Base-by-base conservation (phyloP, 148 eudicot genomes). In the Persicaria maculosa region DNA sequence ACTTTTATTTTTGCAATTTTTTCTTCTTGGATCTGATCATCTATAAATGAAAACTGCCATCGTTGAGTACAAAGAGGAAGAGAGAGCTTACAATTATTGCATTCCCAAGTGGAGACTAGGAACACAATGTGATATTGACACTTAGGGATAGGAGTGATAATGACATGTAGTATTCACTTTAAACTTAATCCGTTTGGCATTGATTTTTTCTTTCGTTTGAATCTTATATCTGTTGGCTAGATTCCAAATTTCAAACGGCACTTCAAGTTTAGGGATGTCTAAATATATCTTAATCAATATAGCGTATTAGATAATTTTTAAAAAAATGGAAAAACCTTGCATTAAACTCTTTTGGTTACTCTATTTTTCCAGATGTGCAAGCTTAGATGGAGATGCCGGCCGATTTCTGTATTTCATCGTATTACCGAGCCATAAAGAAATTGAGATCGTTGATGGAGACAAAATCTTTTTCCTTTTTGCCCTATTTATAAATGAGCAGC, bases 371-470 rank as follows among this genome's bases (percentile, higher is more conserved):
- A 94, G 98, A 91, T 91, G 96, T 91, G 96, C 90, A 76, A 92
- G 98, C 84, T 85, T 95, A 77, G 98, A 95, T 81, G 98, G 96
- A 75, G 97, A 95, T 84, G 98, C 96, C 65, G 98, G 88, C 76
- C 92, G 98, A 74, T 89, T 95, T 77, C 93, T 95, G 16, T 95
- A 92, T 79, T 95, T 95, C 81, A 75, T 83, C 72, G 84, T 84
- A 73, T 74, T 80, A 74, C 80, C 88, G 72, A 84, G 86, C 79
- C 77, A 83, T 62, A 83, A 77, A 68, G 88, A 74, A 79, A 89
- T 95, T 79, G 83, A 82, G 72, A 88, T 95, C 74, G 90, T 95
- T 76, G 97, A 95, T 71, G 97, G 98, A 76, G 96, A 95, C 86
- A 95, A 95, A 80, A 92, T 95, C 76, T 74, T 95, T 73, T 85